Evolutionary conservation across 2,329 filamentous ascomycete species (phyloP), one percentile per base, ranked within the genome.

Genomic region (Hortaea werneckii): DNA sequence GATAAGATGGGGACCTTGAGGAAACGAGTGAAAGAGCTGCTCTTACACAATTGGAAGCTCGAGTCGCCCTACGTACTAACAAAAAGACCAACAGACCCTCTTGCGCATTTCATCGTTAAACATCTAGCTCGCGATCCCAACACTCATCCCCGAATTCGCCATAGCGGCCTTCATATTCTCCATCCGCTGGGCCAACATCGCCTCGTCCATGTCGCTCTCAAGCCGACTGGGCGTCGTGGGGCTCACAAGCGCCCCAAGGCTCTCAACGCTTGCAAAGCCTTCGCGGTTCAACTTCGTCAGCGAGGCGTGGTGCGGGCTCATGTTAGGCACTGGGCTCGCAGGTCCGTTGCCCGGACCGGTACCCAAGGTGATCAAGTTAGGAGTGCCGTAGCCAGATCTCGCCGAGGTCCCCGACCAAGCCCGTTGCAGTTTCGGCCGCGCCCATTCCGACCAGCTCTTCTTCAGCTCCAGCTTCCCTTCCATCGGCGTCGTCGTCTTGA

Each of bases 381-480:
- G 42, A 38, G 41, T 12, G 11, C 34, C 35, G 27, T 29, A 10
- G 26, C 46, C 41, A 35, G 35, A 42, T 5, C 47, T 43, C 42
- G 52, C 50, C 20, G 53, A 57, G 26, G 54, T 42, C 28, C 48
- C 54, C 34, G 52, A 56, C 57, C 58, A 62, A n/a, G 56, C 58
- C 29, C 61, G 52, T 10, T 49, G 45, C 10, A 62, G 50, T 47
- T 58, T 62, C 28, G 61, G 61, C 20, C 61, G 46, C 7, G 60
- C 59, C 58, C 59, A 62, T 11, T 62, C 59, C 20, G 53, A 51
- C 57, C 58, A 60, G 7, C 49, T 50, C 48, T 58, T 59, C 47
- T 58, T 59, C n/a, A 61, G 41, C 30, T 61, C 59, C 29, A 61
- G 28, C 1, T 51, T 50, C 7, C 58, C 59, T 38, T 61, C 58